Evolutionary conservation across 306 rosid species (phyloP).

Genomic region (Neltuma alba): DNA sequence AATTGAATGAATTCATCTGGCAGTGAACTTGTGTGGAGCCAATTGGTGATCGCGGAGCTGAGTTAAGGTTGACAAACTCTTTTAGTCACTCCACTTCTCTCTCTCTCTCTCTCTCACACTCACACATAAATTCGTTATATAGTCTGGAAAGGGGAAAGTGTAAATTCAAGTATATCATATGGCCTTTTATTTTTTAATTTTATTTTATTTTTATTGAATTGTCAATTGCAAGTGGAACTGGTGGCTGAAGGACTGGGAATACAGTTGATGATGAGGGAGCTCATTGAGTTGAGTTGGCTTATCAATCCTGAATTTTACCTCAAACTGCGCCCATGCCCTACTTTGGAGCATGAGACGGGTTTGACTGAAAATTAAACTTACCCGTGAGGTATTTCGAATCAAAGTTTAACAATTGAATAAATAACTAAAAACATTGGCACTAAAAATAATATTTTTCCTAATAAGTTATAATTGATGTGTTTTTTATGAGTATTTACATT

Average conservation of each 20-base stretch:
- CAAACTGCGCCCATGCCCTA: neutral
- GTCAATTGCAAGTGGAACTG: neutral
- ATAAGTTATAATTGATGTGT: too few species aligned
- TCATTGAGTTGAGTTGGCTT: too few species aligned
- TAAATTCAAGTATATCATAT: slow-evolving; percentile 35
- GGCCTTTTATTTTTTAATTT: neutral
- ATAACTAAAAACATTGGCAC: too few species aligned
- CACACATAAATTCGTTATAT: slow-evolving; percentile 6
- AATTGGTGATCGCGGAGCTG: slow-evolving; percentile 13
- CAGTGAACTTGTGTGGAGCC: slow-evolving; percentile 27
- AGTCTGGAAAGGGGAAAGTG: slow-evolving; percentile 22
- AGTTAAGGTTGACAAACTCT: slow-evolving; percentile 31
- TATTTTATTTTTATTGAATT: too few species aligned
- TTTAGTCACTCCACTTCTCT: slow-evolving; percentile 6
- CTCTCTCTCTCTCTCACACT: too few species aligned
- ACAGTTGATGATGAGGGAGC: neutral
- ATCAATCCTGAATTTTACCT: too few species aligned
- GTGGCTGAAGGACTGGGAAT: neutral
- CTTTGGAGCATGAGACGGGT: neutral
- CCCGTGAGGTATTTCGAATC: too few species aligned
- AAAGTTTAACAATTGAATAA: too few species aligned
- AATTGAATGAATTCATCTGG: slow-evolving; percentile 28
- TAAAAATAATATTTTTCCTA: too few species aligned
- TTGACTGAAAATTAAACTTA: neutral
- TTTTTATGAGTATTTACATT: too few species aligned